These are phyloP conservation scores for Glaciozyma antarctica DNA, from an alignment of 768 basidiomycete species.

Conservation along the genomic window DNA sequence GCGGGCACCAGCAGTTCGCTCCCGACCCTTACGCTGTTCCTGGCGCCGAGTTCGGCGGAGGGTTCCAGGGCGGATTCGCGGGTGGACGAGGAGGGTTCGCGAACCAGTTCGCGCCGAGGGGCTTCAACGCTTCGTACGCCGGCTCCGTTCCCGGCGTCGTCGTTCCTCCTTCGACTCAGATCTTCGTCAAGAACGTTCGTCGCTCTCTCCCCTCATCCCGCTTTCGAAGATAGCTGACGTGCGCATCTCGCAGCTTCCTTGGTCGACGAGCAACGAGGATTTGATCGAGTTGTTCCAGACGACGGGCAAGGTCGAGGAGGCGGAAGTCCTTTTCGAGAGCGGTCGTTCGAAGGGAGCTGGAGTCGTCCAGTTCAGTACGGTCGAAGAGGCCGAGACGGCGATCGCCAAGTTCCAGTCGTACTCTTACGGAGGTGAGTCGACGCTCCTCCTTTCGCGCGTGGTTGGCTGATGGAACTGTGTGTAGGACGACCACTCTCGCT, in stretches of 20 bases:
- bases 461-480: not conserved
- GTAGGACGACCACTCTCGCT: conserved; percentile 14
- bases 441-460: not conserved
- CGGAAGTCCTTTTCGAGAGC: conserved; percentile 89
- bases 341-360: conserved; percentile 88
- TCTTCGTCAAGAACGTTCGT: conserved; percentile 96
- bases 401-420: conserved; percentile 31
- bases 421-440: conserved; percentile 17
- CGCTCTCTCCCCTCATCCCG: not conserved
- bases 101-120: conserved; percentile 61
- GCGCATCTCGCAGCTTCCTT: conserved; percentile 63
- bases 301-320: conserved; percentile 85
- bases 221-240: not conserved
- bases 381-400: conserved; percentile 72
- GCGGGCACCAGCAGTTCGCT: conserved; percentile 48
- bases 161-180: conserved; percentile 56
- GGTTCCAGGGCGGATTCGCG: conserved; percentile 41
- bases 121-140: conserved; percentile 24
- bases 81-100: conserved; percentile 65
- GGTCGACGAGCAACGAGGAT: conserved; percentile 99
- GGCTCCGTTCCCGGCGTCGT: conserved; percentile 11
- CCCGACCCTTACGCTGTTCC: conserved; percentile 41
- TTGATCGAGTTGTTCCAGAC: conserved; percentile 97
- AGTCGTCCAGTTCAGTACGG: conserved; percentile 85
- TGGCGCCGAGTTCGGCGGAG: conserved; percentile 49